Evolutionary conservation across 2,329 filamentous ascomycete genomes (phyloP), one percentile per base, ranked within the genome.

Genomic region (Neodidymelliopsis sp.): DNA sequence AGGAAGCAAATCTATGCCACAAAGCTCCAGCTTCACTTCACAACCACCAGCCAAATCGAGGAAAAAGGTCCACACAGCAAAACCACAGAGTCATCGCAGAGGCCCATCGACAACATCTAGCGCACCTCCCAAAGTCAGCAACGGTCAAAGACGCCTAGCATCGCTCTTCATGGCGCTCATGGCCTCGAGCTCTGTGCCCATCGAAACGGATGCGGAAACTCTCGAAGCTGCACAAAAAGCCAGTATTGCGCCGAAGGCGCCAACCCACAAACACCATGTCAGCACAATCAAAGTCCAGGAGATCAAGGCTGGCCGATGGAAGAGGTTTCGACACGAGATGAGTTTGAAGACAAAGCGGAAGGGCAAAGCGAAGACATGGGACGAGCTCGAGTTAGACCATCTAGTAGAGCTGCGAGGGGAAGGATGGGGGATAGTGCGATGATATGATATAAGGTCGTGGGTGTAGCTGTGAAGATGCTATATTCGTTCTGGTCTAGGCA

Each of bases 381-480:
- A 25, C 0, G 49, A 38, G 23, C 31, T 31, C 6, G 48, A 53
- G 2, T 23, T 56, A 9, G 27, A 53, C 4, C 47, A 56, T 13
- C 10, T 56, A 12, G 89, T 94, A 84, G 83, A 84, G 60, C 89
- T 96, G 86, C 84, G 88, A 59, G 85, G 93, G 73, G 79, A 85
- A 66, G 91, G 96, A 76, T 81, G 41, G 88, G 54, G 85, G 2
- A 33, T n/a, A 25, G 7, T 23, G 40, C 6, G 19, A 30, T 15
- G 24, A 29, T 30, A 20, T 49, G 33, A 23, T 13, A 27, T 35
- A 19, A 34, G n/a, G 5, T 7, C 9, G 11, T 7, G 23, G 22
- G 6, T n/a, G n/a, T n/a, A n/a, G n/a, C n/a, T n/a, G n/a, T n/a
- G n/a, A n/a, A n/a, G n/a, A n/a, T n/a, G n/a, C n/a, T n/a, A n/a